A percentile compares a stretch with the other conserved stretches of the same genome.
These are phyloP conservation scores for Hanseniaspora occidentalis DNA, from an alignment of 805 yeast species.

Conservation along the genomic window DNA sequence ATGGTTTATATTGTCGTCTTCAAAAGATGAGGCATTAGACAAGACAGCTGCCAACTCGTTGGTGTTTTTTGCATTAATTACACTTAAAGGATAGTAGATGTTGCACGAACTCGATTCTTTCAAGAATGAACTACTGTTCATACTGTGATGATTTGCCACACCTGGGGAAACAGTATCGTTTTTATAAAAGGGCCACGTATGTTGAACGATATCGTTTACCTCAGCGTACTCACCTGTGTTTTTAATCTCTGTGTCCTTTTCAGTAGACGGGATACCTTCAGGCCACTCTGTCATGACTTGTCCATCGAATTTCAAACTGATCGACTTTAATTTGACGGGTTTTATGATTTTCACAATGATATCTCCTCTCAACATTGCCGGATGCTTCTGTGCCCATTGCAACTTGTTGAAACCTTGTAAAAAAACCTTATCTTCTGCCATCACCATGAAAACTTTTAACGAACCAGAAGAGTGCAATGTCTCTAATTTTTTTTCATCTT, in stretches of 20 bases:
- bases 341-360: constrained; percentile 57
- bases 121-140: constrained; percentile 4
- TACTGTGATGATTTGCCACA: not conserved
- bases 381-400: constrained; percentile 56
- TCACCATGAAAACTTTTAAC: constrained; percentile 54
- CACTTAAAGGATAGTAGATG: constrained; percentile 8
- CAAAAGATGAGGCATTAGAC: not conserved
- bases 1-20: not conserved
- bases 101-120: constrained; percentile 12
- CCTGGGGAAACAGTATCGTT: constrained; percentile 31
- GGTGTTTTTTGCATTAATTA: constrained; percentile 3
- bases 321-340: constrained; percentile 55
- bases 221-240: constrained; percentile 40
- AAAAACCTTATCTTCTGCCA: constrained; percentile 71
- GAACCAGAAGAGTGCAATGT: constrained; percentile 30
- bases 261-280: constrained; percentile 92
- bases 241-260: constrained; percentile 18
- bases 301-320: constrained; percentile 54
- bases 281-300: constrained; percentile 85
- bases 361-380: constrained; percentile 73
- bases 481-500: not conserved
- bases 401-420: constrained; percentile 67
- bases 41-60: not conserved
- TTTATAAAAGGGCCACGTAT: constrained; percentile 83
- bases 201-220: constrained; percentile 51